Conservation (phyloP, 2,329 filamentous ascomycete species). For the Ceratocystis cubensis region DNA sequence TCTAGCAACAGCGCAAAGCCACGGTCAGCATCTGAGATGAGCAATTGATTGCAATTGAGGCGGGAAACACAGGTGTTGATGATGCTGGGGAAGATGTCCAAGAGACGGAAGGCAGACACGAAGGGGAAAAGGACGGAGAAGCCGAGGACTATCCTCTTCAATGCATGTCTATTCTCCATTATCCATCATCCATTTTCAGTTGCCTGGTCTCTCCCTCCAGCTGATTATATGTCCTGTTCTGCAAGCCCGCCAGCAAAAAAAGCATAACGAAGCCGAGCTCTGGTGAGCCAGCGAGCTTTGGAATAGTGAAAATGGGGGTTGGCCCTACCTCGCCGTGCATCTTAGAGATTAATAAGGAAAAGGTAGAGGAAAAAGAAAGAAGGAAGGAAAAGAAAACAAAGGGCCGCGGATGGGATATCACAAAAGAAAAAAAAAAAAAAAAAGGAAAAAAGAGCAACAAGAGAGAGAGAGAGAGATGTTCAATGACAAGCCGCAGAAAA, state of each 20-base stretch:
- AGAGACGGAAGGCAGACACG: no score
- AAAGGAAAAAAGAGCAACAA: conserved; percentile 8
- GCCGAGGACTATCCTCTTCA: no score
- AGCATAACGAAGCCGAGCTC: neutral
- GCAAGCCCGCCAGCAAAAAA: neutral
- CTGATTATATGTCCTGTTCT: neutral
- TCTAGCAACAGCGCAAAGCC: conserved; percentile 29
- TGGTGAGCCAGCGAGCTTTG: no score
- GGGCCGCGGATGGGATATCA: conserved; percentile 12
- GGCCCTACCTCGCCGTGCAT: conserved; percentile 20
- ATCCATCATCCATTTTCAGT: neutral
- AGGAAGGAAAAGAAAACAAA: conserved; percentile 15
- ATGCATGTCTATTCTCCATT: neutral
- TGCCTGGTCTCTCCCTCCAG: neutral
- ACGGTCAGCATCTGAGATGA: conserved; percentile 11
- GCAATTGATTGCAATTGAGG: conserved; percentile 1
- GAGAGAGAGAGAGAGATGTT: conserved; percentile 4
- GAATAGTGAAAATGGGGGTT: conserved; percentile 46
- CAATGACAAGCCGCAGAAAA: neutral
- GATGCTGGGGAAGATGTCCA: no score
- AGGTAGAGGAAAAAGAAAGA: conserved; percentile 11
- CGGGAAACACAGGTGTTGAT: neutral
- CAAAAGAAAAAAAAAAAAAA: conserved; percentile 8
- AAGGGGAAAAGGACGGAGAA: no score
- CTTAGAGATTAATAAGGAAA: conserved; percentile 12